phyloP scores from a whole-genome alignment of 495 filamentous ascomycete genomes.

The Rhizodiscina lignyota region DNA sequence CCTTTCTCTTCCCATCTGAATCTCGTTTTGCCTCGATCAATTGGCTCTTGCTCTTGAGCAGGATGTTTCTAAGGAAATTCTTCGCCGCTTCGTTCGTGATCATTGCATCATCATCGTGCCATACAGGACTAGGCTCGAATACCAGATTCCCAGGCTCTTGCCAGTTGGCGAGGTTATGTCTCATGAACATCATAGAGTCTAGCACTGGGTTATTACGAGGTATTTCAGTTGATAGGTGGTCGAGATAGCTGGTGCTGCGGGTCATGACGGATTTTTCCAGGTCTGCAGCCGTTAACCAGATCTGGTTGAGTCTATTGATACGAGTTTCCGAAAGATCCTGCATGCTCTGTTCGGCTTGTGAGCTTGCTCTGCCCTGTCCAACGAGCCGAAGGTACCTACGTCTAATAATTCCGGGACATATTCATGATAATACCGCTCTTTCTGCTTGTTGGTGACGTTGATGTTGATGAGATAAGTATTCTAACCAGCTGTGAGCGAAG shows the following conservation, averaged over 20 bases:
- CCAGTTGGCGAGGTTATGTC: constrained; percentile 68
- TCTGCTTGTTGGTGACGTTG: constrained; percentile 90
- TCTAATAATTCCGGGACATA: constrained; percentile 90
- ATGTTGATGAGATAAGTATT: constrained; percentile 92
- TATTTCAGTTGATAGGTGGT: constrained; percentile 62
- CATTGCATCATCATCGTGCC: constrained; percentile 85
- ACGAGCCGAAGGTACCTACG: constrained; percentile 33
- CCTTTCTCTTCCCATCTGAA: constrained; percentile 64
- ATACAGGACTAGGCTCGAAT: constrained; percentile 93
- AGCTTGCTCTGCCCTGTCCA: constrained; percentile 3
- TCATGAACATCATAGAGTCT: constrained; percentile 93
- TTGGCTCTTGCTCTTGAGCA: constrained; percentile 76
- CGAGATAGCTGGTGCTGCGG: constrained; percentile 51
- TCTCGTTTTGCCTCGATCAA: constrained; percentile 56
- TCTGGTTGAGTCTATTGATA: constrained; percentile 59
- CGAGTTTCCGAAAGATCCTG: constrained; percentile 88
- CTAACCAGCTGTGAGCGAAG: constrained; percentile 23
- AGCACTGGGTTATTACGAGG: constrained; percentile 73
- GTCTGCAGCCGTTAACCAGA: constrained; percentile 66
- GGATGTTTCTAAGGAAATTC: constrained; percentile 76
- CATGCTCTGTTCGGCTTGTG: constrained; percentile 32
- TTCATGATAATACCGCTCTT: constrained; percentile 92
- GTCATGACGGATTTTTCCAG: constrained; percentile 62
- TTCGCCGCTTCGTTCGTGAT: constrained; percentile 69
- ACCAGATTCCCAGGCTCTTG: constrained; percentile 67